Conservation (phyloP, 345 rosid genomes). For the Eucalyptus curtisii region DNA sequence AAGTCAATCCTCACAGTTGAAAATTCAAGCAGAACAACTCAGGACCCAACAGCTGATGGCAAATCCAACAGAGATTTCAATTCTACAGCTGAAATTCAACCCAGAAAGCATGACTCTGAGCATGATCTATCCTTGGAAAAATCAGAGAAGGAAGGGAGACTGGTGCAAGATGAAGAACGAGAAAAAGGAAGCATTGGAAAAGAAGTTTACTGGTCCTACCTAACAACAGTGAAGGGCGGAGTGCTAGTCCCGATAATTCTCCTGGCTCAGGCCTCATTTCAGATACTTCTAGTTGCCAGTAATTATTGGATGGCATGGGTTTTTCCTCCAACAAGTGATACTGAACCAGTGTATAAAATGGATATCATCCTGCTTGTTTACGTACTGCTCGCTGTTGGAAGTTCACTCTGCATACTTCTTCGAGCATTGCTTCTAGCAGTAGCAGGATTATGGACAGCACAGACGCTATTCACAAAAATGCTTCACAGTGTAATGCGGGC, state of each 20-base stretch:
- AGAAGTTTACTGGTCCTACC: slow-evolving; percentile 76
- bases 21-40: slow-evolving; percentile 36
- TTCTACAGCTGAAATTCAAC: slow-evolving; percentile 17
- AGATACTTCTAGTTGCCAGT: slow-evolving; percentile 67
- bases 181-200: slow-evolving; percentile 87
- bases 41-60: slow-evolving; percentile 14
- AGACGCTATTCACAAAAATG: slow-evolving; percentile 72
- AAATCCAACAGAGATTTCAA: slow-evolving; percentile 20
- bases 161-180: slow-evolving; percentile 87
- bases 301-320: slow-evolving; percentile 98
- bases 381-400: slow-evolving; percentile 47
- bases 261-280: slow-evolving; percentile 81
- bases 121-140: slow-evolving; percentile 45
- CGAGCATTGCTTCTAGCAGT: slow-evolving; percentile 55
- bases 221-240: slow-evolving; percentile 66
- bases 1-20: slow-evolving; percentile 57
- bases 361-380: slow-evolving; percentile 53
- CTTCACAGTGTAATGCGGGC: slow-evolving; percentile 57
- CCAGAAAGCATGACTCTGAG: slow-evolving; percentile 34
- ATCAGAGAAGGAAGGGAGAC: slow-evolving; percentile 51
- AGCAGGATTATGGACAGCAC: slow-evolving; percentile 69
- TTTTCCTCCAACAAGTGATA: slow-evolving; percentile 59
- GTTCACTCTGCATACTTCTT: slow-evolving; percentile 62
- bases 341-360: slow-evolving; percentile 41
- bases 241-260: slow-evolving; percentile 59